Evolutionary conservation across 1,284 basidiomycete species (phyloP), one percentile per base, ranked within the genome.

Genomic region (Ganoderma sp.): DNA sequence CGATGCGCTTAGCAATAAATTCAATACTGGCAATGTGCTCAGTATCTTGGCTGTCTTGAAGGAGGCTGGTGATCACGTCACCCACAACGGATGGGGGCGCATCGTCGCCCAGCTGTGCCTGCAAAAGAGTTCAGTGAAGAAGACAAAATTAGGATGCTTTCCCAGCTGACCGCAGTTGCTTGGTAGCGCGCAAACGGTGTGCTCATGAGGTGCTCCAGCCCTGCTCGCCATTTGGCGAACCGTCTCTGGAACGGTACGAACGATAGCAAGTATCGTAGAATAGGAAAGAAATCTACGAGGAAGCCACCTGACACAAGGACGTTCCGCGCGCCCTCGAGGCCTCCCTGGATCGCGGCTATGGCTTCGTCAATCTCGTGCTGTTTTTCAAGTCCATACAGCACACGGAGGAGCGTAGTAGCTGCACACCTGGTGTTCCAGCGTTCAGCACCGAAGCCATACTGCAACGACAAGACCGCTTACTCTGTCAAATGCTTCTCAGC

Each of bases 331-430:
- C 45, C 61, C 22, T 50, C 52, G n/a, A 74, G 34, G 5, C 65
- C 68, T 15, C 63, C 54, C 5, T 73, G 12, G n/a, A 71, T 54
- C 25, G 28, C 32, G 7, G 22, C 19, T 17, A 73, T 39, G 37
- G 64, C 45, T n/a, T 64, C 59, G 52, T 73, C 69, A 5, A 63
- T 54, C 2, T 68, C 67, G 10, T 19, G 22, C 7, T 28, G 42
- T 9, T 45, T 54, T 8, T 63, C 22, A 19, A 67, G 58, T 22
- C 71, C 73, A n/a, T 72, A 74, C 19, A 65, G 54, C 15, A 72
- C 58, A 12, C 58, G 60, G 15, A 73, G 43, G 9, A 71, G 66
- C 34, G 62, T 48, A 9, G 42, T 32, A 14, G 61, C 42, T 7
- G 48, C 25, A 8, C 43, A 41, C 42, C 61, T 61, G 28, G 14